Evolutionary conservation across 495 filamentous ascomycete genomes (phyloP).

Genomic region (Neurospora sp.): DNA sequence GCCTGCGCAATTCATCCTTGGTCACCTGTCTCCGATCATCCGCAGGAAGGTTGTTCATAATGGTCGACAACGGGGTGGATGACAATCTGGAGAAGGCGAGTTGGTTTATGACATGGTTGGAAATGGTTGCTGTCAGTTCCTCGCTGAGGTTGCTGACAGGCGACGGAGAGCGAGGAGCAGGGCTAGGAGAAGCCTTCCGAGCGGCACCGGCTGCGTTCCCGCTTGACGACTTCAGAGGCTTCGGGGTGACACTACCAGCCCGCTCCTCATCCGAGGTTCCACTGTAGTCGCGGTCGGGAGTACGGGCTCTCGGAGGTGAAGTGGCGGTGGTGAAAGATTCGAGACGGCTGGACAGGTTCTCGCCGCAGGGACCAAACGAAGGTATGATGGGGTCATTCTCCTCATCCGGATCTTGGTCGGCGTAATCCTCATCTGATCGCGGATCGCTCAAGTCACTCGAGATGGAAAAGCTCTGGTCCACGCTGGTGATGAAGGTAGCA

Average conservation of each 20-base stretch:
- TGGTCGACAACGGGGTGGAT: conserved; percentile 82
- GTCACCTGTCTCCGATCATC: conserved; percentile 47
- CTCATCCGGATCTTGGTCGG: conserved; percentile 56
- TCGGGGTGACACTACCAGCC: conserved; percentile 1
- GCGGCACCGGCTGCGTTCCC: neutral
- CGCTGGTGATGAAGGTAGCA: conserved; percentile 25
- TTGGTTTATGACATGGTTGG: conserved; percentile 86
- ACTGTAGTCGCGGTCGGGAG: neutral
- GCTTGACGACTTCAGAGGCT: conserved; percentile 3
- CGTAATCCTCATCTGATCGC: conserved; percentile 49
- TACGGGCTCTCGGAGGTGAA: conserved; percentile 33
- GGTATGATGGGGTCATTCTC: conserved; percentile 87
- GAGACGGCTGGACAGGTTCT: conserved; percentile 68
- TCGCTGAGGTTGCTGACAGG: conserved; percentile 24
- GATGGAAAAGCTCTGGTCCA: conserved; percentile 32
- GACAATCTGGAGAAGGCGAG: conserved; percentile 90
- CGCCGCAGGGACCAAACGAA: conserved; percentile 81
- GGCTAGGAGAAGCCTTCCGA: neutral
- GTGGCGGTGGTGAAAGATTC: conserved; percentile 53
- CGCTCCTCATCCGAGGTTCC: neutral
- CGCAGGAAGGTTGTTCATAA: conserved; percentile 72
- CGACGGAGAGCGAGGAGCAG: conserved; percentile 16
- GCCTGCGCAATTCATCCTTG: conserved; percentile 50
- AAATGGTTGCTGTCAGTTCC: conserved; percentile 30
- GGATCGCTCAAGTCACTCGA: conserved; percentile 51